Percentiles rank a stretch among this genome's conserved stretches.
phyloP scores from a whole-genome alignment of 2,329 filamentous ascomycete species.

The Coniochaeta ligniaria region DNA sequence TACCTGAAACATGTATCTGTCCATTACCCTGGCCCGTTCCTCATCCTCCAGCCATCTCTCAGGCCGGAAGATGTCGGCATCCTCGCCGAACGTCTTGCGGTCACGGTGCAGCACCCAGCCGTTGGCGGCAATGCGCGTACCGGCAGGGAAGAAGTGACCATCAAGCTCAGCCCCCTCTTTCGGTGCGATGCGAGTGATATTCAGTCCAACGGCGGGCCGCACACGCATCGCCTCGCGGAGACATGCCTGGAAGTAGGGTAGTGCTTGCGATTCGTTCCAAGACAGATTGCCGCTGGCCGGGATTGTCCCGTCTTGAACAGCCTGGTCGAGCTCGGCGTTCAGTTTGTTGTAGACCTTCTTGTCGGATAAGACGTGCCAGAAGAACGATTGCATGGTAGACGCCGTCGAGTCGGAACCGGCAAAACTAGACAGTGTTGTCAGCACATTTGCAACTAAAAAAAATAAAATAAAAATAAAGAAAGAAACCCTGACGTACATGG shows the following conservation, averaged over 20 bases:
- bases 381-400: conserved; percentile 51
- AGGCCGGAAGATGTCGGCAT: conserved; percentile 30
- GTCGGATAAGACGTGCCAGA: conserved; percentile 40
- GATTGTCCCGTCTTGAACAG: conserved; percentile 26
- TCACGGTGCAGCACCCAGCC: conserved; percentile 47
- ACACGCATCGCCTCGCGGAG: conserved; percentile 50
- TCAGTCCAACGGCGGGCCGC: conserved; percentile 46
- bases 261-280: conserved; percentile 37
- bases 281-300: conserved; percentile 33
- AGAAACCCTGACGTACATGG: conserved; percentile 34
- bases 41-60: conserved; percentile 42
- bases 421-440: conserved; percentile 28
- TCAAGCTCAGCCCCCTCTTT: conserved; percentile 43
- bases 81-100: conserved; percentile 37
- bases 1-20: conserved; percentile 50
- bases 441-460: background rate
- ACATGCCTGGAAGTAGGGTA: conserved; percentile 50
- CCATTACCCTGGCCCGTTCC: conserved; percentile 37
- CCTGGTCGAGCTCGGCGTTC: conserved; percentile 33
- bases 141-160: conserved; percentile 42
- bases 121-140: conserved; percentile 45
- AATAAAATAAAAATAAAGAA: background rate
- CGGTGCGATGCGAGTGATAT: conserved; percentile 44
- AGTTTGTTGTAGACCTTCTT: conserved; percentile 31
- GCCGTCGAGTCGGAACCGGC: conserved; percentile 56